A percentile compares a stretch with the other conserved stretches of the same genome.
These are phyloP conservation scores for Ceratonia siliqua DNA, from an alignment of 306 rosid genomes.

Conservation along the genomic window DNA sequence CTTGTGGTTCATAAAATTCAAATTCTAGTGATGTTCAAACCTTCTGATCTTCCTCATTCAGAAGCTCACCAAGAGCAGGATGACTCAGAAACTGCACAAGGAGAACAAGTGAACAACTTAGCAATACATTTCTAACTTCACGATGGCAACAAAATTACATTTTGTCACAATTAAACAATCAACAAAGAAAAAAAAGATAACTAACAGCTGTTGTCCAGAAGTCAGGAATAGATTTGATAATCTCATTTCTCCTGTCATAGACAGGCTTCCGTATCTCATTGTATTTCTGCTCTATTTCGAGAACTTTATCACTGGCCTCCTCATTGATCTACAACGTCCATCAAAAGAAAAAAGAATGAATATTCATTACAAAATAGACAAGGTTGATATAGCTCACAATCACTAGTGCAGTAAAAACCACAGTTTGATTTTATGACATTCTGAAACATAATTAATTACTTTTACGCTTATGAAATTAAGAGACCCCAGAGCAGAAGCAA, in stretches of 20 bases:
- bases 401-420: neutral
- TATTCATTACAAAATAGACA: neutral
- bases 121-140: neutral
- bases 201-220: conserved; percentile 94
- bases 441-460: neutral
- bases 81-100: conserved; percentile 67
- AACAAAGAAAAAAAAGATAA: neutral
- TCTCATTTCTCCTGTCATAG: conserved; percentile 75
- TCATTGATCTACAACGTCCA: conserved; percentile 68
- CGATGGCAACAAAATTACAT: neutral
- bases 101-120: neutral
- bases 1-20: neutral
- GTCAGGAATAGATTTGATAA: conserved; percentile 80
- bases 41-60: conserved; percentile 87
- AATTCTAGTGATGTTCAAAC: conserved; percentile 35
- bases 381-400: neutral
- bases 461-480: neutral
- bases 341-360: neutral
- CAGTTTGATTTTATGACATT: neutral
- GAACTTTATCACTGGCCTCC: conserved; percentile 87
- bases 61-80: conserved; percentile 66
- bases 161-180: neutral
- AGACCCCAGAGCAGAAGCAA: neutral
- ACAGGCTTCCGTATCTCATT: conserved; percentile 83
- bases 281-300: conserved; percentile 88